Percentiles rank a stretch among this genome's conserved stretches.
Evolutionary conservation across 2,329 filamentous ascomycete species (phyloP).

Genomic region (Fusarium circinatum): DNA sequence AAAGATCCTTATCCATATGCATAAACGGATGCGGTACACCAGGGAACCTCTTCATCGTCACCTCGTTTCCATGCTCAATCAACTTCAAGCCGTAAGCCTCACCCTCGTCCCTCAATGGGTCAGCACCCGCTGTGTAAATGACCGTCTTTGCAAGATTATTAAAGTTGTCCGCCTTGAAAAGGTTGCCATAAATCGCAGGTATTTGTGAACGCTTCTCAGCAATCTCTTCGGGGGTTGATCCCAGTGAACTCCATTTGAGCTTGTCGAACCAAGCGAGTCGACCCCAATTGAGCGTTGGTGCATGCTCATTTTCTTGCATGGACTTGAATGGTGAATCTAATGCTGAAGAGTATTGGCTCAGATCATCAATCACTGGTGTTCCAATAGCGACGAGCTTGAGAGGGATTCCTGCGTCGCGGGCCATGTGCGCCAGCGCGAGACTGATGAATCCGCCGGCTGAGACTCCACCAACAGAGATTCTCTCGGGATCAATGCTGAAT

Average conservation of each 20-base stretch:
- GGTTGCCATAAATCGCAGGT: neutral
- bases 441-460: conserved; percentile 11
- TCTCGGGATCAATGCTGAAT: neutral
- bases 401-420: neutral
- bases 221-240: neutral
- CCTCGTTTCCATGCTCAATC: conserved; percentile 56
- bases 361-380: conserved; percentile 5
- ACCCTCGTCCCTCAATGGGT: conserved; percentile 56
- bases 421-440: conserved; percentile 4
- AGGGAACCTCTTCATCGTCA: conserved; percentile 56
- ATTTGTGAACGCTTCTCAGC: neutral
- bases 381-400: conserved; percentile 10
- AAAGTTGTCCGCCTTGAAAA: conserved; percentile 1
- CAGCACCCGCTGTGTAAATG: conserved; percentile 2
- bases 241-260: conserved; percentile 11
- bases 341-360: conserved; percentile 5
- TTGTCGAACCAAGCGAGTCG: conserved; percentile 10
- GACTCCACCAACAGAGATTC: neutral
- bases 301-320: conserved; percentile 4
- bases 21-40: conserved; percentile 62
- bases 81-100: conserved; percentile 58
- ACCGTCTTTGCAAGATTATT: neutral
- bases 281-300: conserved; percentile 8
- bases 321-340: conserved; percentile 1
- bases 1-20: conserved; percentile 57